These are phyloP conservation scores for Pterothamnion heteromorphum DNA, from an alignment of 31 red algal genomes.

Conservation along the genomic window DNA sequence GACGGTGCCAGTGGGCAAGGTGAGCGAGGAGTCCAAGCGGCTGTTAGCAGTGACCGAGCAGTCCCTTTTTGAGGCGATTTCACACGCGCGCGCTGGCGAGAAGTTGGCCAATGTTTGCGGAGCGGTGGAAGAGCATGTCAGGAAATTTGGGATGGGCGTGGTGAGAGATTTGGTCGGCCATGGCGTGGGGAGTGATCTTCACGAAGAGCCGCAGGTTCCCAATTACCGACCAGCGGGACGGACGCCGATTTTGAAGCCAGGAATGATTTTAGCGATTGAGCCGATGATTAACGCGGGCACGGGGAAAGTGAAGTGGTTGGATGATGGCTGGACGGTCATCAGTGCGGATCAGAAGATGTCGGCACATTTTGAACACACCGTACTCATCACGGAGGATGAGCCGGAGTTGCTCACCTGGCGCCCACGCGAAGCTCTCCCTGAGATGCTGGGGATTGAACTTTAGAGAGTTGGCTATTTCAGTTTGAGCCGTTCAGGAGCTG, in stretches of 20 bases:
- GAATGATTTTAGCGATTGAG: constrained; percentile 92
- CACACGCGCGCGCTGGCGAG: constrained; percentile 61
- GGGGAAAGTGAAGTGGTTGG: constrained; percentile 54
- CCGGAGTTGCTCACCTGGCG: constrained; percentile 59
- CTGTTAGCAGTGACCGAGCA: constrained; percentile 72
- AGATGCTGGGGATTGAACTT: too few species aligned
- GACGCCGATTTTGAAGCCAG: constrained; percentile 61
- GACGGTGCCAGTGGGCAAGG: constrained; percentile 78
- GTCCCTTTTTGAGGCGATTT: constrained; percentile 71
- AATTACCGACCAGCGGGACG: constrained; percentile 68
- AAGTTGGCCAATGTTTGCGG: constrained; percentile 70
- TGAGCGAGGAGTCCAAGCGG: constrained; percentile 52
- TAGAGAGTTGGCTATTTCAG: too few species aligned
- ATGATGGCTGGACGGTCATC: constrained; percentile 84
- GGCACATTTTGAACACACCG: constrained; percentile 91
- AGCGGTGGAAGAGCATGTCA: constrained; percentile 74
- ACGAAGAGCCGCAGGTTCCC: constrained; percentile 76
- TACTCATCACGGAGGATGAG: constrained; percentile 70
- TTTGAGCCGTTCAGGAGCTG: too few species aligned
- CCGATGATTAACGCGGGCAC: constrained; percentile 95
- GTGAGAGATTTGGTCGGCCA: constrained; percentile 90
- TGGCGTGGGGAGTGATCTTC: constrained; percentile 79
- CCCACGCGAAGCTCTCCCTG: too few species aligned
- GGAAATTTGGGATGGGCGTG: constrained; percentile 51
- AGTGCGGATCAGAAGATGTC: constrained; percentile 68